Percentiles rank a stretch among this genome's conserved stretches.
phyloP scores from a whole-genome alignment of 2,329 filamentous ascomycete species.

The Beauveria australis region DNA sequence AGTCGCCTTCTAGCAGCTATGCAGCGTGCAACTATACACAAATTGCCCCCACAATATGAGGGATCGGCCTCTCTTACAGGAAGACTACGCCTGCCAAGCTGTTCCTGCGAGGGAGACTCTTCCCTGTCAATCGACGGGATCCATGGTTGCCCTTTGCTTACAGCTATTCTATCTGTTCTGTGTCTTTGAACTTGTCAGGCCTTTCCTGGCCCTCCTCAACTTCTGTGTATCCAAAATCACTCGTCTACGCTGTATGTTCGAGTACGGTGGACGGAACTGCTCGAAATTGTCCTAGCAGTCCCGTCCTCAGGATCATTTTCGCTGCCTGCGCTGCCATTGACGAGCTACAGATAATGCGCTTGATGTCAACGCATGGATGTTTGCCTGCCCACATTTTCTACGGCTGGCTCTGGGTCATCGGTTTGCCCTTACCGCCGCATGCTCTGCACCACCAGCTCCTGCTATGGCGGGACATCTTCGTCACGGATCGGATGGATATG shows the following conservation, averaged over 20 bases:
- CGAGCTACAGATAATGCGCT: slow-evolving; percentile 24
- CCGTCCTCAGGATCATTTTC: slow-evolving; percentile 24
- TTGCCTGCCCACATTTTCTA: no score
- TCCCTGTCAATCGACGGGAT: background rate
- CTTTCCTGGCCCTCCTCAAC: slow-evolving; percentile 19
- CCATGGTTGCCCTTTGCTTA: background rate
- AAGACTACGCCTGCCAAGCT: background rate
- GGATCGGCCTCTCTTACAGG: background rate
- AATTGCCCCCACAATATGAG: background rate
- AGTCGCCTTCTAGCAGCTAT: background rate
- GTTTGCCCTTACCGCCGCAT: no score
- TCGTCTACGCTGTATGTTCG: slow-evolving; percentile 15
- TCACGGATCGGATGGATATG: no score
- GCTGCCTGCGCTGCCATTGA: slow-evolving; percentile 24
- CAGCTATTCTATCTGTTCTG: slow-evolving; percentile 18
- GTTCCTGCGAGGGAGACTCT: background rate
- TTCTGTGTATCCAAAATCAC: slow-evolving; percentile 20
- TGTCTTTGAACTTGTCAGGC: slow-evolving; percentile 20
- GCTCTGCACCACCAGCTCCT: no score
- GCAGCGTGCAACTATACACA: background rate
- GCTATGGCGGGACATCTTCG: no score
- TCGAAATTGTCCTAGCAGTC: slow-evolving; percentile 22
- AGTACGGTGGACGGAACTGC: slow-evolving; percentile 20
- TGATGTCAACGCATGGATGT: slow-evolving; percentile 16
- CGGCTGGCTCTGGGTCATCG: no score